phyloP scores from a whole-genome alignment of 352 stramenopile genomes.

The Pythium folliculosum region DNA sequence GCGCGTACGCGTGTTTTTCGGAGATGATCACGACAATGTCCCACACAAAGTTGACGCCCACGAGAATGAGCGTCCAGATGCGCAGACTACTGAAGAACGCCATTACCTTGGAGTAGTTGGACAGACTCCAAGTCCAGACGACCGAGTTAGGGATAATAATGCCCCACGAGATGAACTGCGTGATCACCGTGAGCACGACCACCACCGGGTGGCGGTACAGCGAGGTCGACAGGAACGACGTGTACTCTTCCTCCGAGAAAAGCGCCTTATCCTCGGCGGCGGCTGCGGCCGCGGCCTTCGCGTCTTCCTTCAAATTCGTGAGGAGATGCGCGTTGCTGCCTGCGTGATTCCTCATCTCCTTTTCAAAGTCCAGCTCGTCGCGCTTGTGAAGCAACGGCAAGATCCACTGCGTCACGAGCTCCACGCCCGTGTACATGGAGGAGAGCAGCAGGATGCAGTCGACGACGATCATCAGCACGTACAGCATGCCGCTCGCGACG shows the following conservation, averaged over 20 bases:
- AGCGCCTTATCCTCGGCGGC: constrained; percentile 16
- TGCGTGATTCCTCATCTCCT: constrained; percentile 26
- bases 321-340: not conserved
- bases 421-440: constrained; percentile 1
- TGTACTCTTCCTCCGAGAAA: constrained; percentile 25
- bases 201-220: constrained; percentile 29
- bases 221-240: constrained; percentile 28
- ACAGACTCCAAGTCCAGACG: constrained; percentile 25
- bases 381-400: constrained; percentile 20
- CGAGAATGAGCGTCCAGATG: constrained; percentile 20
- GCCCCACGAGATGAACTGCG: constrained; percentile 23
- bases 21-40: not conserved
- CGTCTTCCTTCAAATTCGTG: not conserved
- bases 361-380: not conserved
- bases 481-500: constrained; percentile 20
- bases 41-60: constrained; percentile 22
- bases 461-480: constrained; percentile 17
- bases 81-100: constrained; percentile 10
- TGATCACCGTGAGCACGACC: constrained; percentile 18
- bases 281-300: not conserved
- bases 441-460: constrained; percentile 17
- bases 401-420: constrained; percentile 21
- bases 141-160: constrained; percentile 30
- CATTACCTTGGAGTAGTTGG: constrained; percentile 12
- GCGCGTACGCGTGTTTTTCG: constrained; percentile 6